These are phyloP conservation scores for Porcisia hertigi DNA, from an alignment of 208 protist species.

Conservation along the genomic window DNA sequence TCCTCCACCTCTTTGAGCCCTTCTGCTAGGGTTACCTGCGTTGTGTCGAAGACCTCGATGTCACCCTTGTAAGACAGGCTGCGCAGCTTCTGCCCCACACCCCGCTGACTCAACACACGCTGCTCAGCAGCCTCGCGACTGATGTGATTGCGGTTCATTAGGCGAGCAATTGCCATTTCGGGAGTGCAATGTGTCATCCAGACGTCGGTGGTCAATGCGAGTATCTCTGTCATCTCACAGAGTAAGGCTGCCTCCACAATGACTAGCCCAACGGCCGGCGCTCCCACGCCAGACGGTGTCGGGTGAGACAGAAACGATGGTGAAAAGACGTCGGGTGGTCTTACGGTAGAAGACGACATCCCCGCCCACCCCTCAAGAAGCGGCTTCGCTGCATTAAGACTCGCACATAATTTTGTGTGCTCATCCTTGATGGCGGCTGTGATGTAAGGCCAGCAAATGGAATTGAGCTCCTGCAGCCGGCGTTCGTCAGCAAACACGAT, in stretches of 20 bases:
- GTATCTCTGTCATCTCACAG: conserved; percentile 43
- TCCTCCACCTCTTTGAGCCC: conserved; percentile 48
- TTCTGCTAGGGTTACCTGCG: conserved; percentile 37
- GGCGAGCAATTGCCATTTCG: conserved; percentile 41
- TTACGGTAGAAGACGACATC: background rate
- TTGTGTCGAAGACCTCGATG: conserved; percentile 63
- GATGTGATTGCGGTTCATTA: conserved; percentile 52
- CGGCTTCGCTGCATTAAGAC: background rate
- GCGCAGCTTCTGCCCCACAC: conserved; percentile 29
- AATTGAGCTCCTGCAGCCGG: conserved; percentile 53
- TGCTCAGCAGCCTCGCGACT: conserved; percentile 37
- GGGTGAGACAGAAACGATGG: background rate
- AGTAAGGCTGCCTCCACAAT: conserved; percentile 79
- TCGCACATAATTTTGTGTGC: conserved; percentile 12
- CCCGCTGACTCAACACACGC: conserved; percentile 52
- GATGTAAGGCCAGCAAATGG: conserved; percentile 81
- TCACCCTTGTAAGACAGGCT: conserved; percentile 41
- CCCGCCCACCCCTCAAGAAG: background rate
- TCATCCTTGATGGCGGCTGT: conserved; percentile 41
- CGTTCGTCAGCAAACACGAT: conserved; percentile 56
- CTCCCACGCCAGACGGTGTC: background rate
- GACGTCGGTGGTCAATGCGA: conserved; percentile 51
- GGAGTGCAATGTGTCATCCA: conserved; percentile 71
- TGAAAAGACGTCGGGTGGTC: background rate
- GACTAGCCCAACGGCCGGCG: conserved; percentile 35